A percentile compares a stretch with the other conserved stretches of the same genome.
Evolutionary conservation across 2,329 filamentous ascomycete species (phyloP).

Genomic region (Penicillium carneum): DNA sequence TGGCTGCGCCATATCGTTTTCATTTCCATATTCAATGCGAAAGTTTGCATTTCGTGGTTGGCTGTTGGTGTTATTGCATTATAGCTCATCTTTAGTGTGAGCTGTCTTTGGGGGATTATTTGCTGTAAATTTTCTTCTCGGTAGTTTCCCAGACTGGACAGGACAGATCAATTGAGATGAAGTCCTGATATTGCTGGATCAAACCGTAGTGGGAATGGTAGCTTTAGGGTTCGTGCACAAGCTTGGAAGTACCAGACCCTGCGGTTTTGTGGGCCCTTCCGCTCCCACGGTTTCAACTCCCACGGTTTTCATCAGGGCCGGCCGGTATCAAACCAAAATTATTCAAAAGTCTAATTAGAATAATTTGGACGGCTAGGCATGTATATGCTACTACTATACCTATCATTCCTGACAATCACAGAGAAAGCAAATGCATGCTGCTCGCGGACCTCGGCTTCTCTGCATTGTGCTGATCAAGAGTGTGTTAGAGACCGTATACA

Average conservation of each 20-base stretch:
- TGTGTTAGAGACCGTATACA: neutral
- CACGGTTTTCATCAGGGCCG: neutral
- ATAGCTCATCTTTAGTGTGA: neutral
- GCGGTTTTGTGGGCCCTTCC: neutral
- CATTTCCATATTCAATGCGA: neutral
- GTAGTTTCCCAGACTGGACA: neutral
- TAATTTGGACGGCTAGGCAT: neutral
- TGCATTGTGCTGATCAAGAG: constrained; percentile 26
- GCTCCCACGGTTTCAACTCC: neutral
- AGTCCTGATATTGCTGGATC: neutral
- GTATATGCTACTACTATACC: neutral
- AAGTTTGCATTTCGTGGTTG: neutral
- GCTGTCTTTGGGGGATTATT: neutral
- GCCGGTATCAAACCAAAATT: neutral
- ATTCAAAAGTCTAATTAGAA: neutral
- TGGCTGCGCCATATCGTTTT: constrained; percentile 1
- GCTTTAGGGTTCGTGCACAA: neutral
- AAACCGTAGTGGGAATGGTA: neutral
- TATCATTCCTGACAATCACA: neutral
- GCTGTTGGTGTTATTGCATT: neutral
- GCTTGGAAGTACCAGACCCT: neutral
- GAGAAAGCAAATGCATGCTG: constrained; percentile 21
- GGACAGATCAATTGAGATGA: neutral
- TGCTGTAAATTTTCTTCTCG: neutral
- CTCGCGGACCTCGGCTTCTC: constrained; percentile 39